phyloP scores from a whole-genome alignment of 257 asterid genomes.

The Plantago elongata region DNA sequence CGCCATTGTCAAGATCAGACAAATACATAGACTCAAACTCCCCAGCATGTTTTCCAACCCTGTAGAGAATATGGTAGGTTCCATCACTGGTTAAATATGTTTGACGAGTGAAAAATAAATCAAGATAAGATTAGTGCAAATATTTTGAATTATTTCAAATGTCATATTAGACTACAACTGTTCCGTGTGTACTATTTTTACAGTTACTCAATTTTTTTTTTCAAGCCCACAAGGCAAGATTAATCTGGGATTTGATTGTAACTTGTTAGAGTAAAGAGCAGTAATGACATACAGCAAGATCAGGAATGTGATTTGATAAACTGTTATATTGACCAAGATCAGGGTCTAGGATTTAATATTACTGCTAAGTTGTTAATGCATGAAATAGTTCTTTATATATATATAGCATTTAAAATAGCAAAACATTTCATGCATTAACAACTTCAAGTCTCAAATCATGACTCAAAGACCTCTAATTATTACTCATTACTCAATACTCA shows the following conservation, averaged over 20 bases:
- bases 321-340: no score
- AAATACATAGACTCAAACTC: slow-evolving; percentile 69
- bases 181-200: neutral
- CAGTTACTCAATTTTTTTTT: neutral
- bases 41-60: slow-evolving; percentile 74
- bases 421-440: slow-evolving; percentile 1
- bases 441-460: slow-evolving; percentile 1
- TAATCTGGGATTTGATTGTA: no score
- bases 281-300: no score
- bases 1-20: slow-evolving; percentile 57
- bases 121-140: neutral
- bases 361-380: neutral
- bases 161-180: neutral
- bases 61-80: slow-evolving; percentile 19
- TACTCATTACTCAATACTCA: slow-evolving; percentile 21
- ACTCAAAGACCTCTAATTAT: neutral
- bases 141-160: neutral
- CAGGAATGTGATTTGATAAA: no score
- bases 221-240: no score
- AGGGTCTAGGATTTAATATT: no score
- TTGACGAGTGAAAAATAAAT: no score
- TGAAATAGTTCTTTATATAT: neutral
- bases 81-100: no score
- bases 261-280: no score
- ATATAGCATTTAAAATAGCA: neutral